Percentiles rank a stretch among this genome's conserved stretches.
phyloP scores from a whole-genome alignment of 192 early-diverging fungal species.

The Dissophora ornata region DNA sequence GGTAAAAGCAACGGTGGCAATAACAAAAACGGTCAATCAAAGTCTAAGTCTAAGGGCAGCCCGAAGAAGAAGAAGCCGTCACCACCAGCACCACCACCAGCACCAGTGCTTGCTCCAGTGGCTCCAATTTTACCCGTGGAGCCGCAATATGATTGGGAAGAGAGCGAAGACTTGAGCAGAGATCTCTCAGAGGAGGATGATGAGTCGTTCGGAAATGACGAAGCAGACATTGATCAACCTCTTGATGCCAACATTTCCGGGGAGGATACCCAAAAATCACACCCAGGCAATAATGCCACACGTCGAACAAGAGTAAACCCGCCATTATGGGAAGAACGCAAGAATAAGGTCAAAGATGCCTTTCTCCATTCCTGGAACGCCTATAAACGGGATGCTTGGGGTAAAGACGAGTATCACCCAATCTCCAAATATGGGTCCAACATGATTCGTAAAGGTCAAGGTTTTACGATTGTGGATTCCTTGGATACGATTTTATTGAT shows the following conservation, averaged over 20 bases:
- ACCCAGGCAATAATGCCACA: no score
- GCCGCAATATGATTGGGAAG: constrained; percentile 17
- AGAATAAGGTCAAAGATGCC: constrained; percentile 70
- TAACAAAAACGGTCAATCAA: not conserved
- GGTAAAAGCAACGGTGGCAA: constrained; percentile 8
- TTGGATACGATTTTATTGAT: constrained; percentile 88
- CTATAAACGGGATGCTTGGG: constrained; percentile 81
- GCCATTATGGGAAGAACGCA: constrained; percentile 63
- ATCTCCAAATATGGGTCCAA: constrained; percentile 74
- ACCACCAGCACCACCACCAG: not conserved
- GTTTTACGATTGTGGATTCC: constrained; percentile 86
- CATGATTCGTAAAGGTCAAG: constrained; percentile 71
- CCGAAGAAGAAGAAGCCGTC: not conserved
- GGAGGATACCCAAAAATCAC: constrained; percentile 2
- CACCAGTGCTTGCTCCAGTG: not conserved
- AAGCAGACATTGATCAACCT: not conserved
- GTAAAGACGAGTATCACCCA: constrained; percentile 86
- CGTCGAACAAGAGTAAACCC: constrained; percentile 7
- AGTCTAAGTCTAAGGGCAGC: not conserved
- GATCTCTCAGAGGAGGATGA: not conserved
- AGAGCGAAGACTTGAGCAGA: not conserved
- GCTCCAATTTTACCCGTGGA: not conserved
- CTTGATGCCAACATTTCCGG: no score
- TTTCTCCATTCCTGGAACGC: constrained; percentile 83
- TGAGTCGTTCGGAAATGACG: not conserved